Conservation (phyloP, 2,329 filamentous ascomycete species). For the Metarhizium rileyi region DNA sequence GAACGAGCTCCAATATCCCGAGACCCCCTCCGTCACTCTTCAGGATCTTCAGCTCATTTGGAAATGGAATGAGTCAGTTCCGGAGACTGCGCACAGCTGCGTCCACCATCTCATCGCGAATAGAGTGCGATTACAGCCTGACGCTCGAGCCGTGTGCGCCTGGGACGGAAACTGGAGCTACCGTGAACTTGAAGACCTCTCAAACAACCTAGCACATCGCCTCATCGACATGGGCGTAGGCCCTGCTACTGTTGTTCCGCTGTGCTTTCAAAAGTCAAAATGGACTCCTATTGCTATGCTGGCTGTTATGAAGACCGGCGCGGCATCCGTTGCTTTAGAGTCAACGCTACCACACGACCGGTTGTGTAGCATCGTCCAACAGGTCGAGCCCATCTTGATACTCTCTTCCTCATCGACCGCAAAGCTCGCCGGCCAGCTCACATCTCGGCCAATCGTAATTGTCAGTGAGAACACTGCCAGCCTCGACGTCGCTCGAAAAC, state of each 20-base stretch:
- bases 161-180: slow-evolving; percentile 19
- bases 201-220: slow-evolving; percentile 7
- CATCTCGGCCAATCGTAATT: slow-evolving; percentile 6
- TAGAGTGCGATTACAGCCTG: slow-evolving; percentile 4
- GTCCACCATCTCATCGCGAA: slow-evolving; percentile 15
- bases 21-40: background rate
- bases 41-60: slow-evolving; percentile 8
- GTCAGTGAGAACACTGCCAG: background rate
- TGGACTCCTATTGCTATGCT: slow-evolving; percentile 21
- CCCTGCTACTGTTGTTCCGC: slow-evolving; percentile 15
- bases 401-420: slow-evolving; percentile 11
- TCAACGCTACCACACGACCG: slow-evolving; percentile 9
- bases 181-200: slow-evolving; percentile 9
- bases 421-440: slow-evolving; percentile 5
- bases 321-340: slow-evolving; percentile 8
- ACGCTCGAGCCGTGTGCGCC: slow-evolving; percentile 11
- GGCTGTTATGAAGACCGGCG: slow-evolving; percentile 23
- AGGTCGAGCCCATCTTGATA: slow-evolving; percentile 9
- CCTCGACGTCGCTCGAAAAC: slow-evolving; percentile 9
- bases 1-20: background rate
- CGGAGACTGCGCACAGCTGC: slow-evolving; percentile 5
- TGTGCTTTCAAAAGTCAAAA: slow-evolving; percentile 25
- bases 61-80: slow-evolving; percentile 12
- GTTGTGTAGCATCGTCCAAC: slow-evolving; percentile 9
- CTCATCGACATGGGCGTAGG: slow-evolving; percentile 12